phyloP scores from a whole-genome alignment of 1,284 basidiomycete species.

The Ganoderma sinense region DNA sequence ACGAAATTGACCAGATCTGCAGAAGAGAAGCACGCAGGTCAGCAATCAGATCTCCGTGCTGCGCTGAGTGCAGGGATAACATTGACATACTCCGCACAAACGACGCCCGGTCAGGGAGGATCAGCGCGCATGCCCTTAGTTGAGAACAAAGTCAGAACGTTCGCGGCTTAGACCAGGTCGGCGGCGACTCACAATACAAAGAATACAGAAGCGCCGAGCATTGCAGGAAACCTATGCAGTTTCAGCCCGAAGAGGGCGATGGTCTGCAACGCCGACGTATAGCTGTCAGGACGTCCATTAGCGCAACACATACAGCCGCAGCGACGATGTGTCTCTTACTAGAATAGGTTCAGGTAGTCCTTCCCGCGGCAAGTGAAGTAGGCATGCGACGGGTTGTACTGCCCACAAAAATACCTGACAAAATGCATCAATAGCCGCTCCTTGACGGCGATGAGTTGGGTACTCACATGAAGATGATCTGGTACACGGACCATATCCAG shows the following conservation, averaged over 20 bases:
- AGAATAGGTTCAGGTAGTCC: constrained; percentile 71
- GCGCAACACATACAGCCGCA: not conserved
- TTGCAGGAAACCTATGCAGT: constrained; percentile 71
- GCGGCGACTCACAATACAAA: constrained; percentile 60
- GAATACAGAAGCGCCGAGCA: constrained; percentile 64
- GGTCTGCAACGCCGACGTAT: constrained; percentile 70
- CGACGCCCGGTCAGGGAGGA: constrained; percentile 59
- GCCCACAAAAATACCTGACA: constrained; percentile 62
- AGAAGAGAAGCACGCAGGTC: not conserved
- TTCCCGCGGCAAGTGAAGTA: constrained; percentile 51
- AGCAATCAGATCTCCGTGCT: not conserved
- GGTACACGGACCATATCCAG: constrained; percentile 62
- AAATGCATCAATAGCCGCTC: not conserved
- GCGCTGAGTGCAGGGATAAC: not conserved
- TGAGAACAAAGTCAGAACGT: not conserved
- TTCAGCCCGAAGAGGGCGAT: constrained; percentile 82
- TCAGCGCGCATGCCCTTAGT: constrained; percentile 59
- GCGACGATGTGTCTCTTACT: constrained; percentile 49
- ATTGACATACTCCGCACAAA: constrained; percentile 59
- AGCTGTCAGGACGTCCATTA: constrained; percentile 37
- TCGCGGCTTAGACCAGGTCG: not conserved
- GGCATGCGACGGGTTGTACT: constrained; percentile 46
- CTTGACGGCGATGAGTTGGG: not conserved
- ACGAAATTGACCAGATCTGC: constrained; percentile 72
- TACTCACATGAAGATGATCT: constrained; percentile 64